phyloP scores from a whole-genome alignment of 306 rosid species.

The Inga leiocalycina region DNA sequence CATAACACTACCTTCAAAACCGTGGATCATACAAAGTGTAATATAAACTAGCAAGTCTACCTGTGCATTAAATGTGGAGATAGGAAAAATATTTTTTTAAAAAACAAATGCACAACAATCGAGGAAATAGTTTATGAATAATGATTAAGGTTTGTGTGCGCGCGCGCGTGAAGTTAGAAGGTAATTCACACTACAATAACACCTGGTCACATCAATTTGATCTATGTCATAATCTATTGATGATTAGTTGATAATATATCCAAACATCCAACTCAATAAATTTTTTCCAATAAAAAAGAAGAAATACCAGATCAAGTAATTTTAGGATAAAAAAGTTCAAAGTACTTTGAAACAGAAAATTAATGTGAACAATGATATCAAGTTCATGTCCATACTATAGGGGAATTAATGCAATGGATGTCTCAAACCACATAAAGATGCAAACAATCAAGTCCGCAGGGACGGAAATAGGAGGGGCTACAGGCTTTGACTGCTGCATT shows the following conservation, averaged over 20 bases:
- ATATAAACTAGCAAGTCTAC: background rate
- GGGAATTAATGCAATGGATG: background rate
- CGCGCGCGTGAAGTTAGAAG: slow-evolving; percentile 1
- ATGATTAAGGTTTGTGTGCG: background rate
- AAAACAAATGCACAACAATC: background rate
- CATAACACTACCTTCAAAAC: slow-evolving; percentile 34
- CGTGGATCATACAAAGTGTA: slow-evolving; percentile 25
- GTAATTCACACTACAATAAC: slow-evolving; percentile 9
- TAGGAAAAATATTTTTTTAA: background rate
- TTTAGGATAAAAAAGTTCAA: background rate
- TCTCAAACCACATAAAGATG: slow-evolving; percentile 1
- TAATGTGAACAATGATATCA: background rate
- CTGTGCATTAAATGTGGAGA: background rate
- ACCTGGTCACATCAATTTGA: slow-evolving; percentile 3
- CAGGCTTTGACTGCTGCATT: background rate
- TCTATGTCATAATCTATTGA: background rate
- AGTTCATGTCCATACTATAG: background rate
- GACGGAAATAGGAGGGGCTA: background rate
- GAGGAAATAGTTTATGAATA: background rate
- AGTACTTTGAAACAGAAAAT: background rate
- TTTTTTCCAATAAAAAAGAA: background rate
- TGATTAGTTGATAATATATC: background rate
- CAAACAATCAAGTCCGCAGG: background rate
- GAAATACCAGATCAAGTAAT: slow-evolving; percentile 4
- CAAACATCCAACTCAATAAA: slow-evolving; percentile 22